Evolutionary conservation across 2,329 filamentous ascomycete species (phyloP), one percentile per base, ranked within the genome.

Genomic region (Fusarium begoniae): DNA sequence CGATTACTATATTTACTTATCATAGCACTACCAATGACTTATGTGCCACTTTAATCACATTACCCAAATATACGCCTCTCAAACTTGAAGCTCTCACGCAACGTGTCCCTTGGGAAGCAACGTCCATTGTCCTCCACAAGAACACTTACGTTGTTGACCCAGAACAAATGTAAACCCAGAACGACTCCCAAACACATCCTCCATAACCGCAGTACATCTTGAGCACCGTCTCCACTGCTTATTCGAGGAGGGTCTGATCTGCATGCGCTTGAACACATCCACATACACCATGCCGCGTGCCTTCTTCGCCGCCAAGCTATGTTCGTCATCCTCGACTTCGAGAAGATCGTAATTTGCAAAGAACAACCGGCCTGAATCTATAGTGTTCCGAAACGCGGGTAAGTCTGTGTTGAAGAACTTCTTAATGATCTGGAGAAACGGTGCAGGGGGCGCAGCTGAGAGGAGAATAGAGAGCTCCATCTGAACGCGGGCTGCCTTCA

Each of bases 331-430:
- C 15, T 88, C 87, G 20, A 94, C 84, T 10, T 92, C 92, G 17
- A 96, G 85, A 79, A 93, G 88, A 55, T 86, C 86, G 63, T 91
- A 94, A 79, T 96, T 90, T 55, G 90, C 89, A 81, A 94, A 93
- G 82, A 93, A 93, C 55, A 97, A 85, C 69, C 87, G 87, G 15
- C 91, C 88, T 35, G 90, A 87, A 73, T 96, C 90, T 17, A 91
- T 87, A 62, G 88, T 85, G 10, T 84, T 84, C 45, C 88, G 86
- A 61, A 95, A 87, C 26, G 86, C 84, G 1, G 85, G 85, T 35
- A 94, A 82, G 51, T 90, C 88, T 35, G 85, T 84, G 38, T 86
- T 85, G 67, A 96, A 90, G 66, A 92, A 87, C 62, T 89, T 90
- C 71, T 91, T 88, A n/a, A 94, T 86, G 41, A 93, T 89, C 22